Conservation (phyloP, 805 yeast genomes). For the Clavispora asparagi region DNA sequence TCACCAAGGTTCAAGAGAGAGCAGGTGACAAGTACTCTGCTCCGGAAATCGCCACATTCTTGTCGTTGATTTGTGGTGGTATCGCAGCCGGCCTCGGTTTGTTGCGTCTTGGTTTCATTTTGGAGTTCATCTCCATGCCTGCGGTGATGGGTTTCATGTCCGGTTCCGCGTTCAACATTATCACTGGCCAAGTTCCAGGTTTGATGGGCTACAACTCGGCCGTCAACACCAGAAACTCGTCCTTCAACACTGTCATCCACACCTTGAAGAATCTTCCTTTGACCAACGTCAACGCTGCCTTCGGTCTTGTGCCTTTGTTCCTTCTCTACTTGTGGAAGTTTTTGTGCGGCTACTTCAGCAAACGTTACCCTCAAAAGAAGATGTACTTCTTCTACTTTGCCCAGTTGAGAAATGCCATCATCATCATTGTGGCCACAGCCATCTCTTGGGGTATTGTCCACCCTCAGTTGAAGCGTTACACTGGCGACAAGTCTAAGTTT, state of each 20-base stretch:
- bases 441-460: slow-evolving; percentile 75
- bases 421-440: slow-evolving; percentile 76
- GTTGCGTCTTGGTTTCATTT: slow-evolving; percentile 77
- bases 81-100: slow-evolving; percentile 80
- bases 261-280: slow-evolving; percentile 66
- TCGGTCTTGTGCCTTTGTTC: slow-evolving; percentile 73
- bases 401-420: slow-evolving; percentile 76
- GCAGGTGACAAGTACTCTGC: slow-evolving; percentile 44
- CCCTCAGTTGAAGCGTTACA: slow-evolving; percentile 29
- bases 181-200: slow-evolving; percentile 81
- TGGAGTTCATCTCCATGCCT: slow-evolving; percentile 85
- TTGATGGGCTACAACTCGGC: slow-evolving; percentile 66
- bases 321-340: slow-evolving; percentile 71
- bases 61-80: slow-evolving; percentile 80
- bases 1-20: slow-evolving; percentile 51
- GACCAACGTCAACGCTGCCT: slow-evolving; percentile 78
- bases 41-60: slow-evolving; percentile 73
- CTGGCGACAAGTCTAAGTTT: slow-evolving; percentile 28
- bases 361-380: slow-evolving; percentile 55
- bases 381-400: slow-evolving; percentile 62
- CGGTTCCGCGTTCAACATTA: slow-evolving; percentile 84
- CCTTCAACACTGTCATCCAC: slow-evolving; percentile 66
- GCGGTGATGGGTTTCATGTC: slow-evolving; percentile 94
- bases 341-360: slow-evolving; percentile 54
- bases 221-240: slow-evolving; percentile 68